These are phyloP conservation scores for Diaporthe vaccinii DNA, from an alignment of 2,329 filamentous ascomycete species.

Conservation along the genomic window DNA sequence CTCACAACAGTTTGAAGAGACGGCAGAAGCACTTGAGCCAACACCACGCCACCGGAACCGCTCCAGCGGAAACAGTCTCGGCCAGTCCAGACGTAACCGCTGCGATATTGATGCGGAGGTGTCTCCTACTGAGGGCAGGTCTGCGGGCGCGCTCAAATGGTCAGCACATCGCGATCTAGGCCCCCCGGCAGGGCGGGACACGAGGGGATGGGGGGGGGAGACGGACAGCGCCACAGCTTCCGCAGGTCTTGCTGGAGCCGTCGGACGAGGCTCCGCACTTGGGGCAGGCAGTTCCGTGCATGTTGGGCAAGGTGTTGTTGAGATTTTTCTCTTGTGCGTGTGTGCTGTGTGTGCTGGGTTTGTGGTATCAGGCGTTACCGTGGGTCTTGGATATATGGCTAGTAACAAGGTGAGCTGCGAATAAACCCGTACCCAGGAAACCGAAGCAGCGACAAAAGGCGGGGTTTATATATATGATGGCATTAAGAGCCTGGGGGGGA, in stretches of 20 bases:
- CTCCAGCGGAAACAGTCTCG: neutral
- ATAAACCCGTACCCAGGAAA: neutral
- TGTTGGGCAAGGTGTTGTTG: conserved; percentile 45
- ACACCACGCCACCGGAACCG: neutral
- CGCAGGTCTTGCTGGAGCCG: conserved; percentile 65
- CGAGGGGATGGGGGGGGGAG: neutral
- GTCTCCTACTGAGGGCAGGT: conserved; percentile 46
- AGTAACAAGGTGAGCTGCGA: neutral
- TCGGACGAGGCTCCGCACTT: conserved; percentile 66
- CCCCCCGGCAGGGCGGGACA: neutral
- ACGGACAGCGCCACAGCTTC: conserved; percentile 70
- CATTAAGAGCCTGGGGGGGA: neutral
- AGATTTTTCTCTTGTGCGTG: conserved; percentile 31
- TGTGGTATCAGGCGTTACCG: neutral
- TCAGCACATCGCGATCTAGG: neutral
- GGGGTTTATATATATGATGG: conserved; percentile 33
- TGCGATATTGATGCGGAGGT: neutral
- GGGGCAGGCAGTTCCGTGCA: conserved; percentile 65
- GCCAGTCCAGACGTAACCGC: neutral
- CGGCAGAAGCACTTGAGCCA: neutral
- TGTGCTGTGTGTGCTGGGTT: conserved; percentile 8
- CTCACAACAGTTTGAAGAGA: neutral
- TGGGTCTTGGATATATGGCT: neutral
- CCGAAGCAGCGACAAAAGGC: neutral
- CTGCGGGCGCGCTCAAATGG: conserved; percentile 43